phyloP scores from a whole-genome alignment of 2,329 filamentous ascomycete species.

The Xylogone sp. region DNA sequence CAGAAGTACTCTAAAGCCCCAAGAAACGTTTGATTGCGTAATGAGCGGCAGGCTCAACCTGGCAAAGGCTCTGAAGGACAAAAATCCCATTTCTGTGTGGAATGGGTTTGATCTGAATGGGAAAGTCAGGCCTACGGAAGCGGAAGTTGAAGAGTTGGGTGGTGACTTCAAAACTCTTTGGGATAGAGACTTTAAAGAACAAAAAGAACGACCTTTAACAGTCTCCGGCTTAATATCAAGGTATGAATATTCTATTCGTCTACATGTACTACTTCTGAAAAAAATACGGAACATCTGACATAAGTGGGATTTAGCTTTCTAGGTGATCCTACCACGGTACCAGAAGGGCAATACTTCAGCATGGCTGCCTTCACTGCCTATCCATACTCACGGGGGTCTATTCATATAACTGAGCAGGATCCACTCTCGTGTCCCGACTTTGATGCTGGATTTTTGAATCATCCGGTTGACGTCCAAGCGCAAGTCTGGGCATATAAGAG shows the following conservation, averaged over 20 bases:
- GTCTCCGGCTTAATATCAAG: no score
- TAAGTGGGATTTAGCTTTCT: no score
- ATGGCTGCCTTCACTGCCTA: conserved; percentile 52
- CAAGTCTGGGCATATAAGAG: conserved; percentile 63
- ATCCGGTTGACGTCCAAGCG: conserved; percentile 49
- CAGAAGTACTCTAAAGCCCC: conserved; percentile 37
- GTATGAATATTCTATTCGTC: no score
- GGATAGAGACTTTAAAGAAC: no score
- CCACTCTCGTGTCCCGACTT: conserved; percentile 42
- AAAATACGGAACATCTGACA: no score
- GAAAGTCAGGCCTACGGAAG: conserved; percentile 24
- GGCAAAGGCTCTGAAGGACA: conserved; percentile 39
- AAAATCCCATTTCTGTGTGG: conserved; percentile 51
- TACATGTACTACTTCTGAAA: no score
- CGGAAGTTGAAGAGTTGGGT: neutral
- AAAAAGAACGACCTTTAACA: no score
- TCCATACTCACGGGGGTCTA: conserved; percentile 56
- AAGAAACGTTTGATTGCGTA: conserved; percentile 51
- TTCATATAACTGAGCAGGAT: conserved; percentile 52
- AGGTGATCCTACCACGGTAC: neutral
- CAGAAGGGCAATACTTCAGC: conserved; percentile 45
- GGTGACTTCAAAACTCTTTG: no score
- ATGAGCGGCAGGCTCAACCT: conserved; percentile 43
- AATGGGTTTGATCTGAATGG: conserved; percentile 39
- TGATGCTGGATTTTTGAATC: conserved; percentile 30